Evolutionary conservation across 148 eudicot species (phyloP).

Genomic region (Nepenthes gracilis): DNA sequence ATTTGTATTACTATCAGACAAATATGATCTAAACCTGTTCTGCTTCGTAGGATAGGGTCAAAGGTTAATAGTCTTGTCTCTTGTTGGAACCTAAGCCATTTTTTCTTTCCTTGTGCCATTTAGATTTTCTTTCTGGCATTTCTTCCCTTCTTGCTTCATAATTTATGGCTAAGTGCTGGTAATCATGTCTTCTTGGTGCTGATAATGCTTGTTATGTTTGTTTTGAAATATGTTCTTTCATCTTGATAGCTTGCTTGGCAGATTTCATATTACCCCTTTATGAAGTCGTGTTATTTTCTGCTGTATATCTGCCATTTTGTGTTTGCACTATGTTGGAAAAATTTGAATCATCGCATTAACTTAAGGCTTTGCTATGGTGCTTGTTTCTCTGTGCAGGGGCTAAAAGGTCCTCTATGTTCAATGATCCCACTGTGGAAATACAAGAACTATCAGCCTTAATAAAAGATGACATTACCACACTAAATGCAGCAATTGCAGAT

Average conservation of each 20-base stretch:
- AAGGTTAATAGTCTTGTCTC: no score
- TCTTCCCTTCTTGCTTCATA: no score
- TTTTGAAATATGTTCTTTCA: no score
- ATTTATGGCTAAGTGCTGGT: no score
- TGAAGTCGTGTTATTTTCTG: background rate
- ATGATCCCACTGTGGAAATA: conserved; percentile 72
- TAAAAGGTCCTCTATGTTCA: conserved; percentile 74
- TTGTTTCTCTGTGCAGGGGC: conserved; percentile 31
- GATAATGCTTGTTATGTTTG: background rate
- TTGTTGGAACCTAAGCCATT: no score
- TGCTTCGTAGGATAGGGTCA: no score
- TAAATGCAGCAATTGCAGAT: conserved; percentile 70
- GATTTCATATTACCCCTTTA: background rate
- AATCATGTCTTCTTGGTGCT: background rate
- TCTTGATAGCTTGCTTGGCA: background rate
- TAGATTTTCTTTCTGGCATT: background rate
- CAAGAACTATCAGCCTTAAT: conserved; percentile 58
- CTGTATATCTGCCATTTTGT: no score
- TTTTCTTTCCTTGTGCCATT: background rate
- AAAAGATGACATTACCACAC: conserved; percentile 53
- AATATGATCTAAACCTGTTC: no score
- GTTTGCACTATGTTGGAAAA: no score
- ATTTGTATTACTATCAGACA: no score
- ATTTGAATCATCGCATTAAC: background rate
- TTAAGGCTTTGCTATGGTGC: background rate